Evolutionary conservation across 2,329 filamentous ascomycete species (phyloP).

Genomic region (Fusarium sp.): DNA sequence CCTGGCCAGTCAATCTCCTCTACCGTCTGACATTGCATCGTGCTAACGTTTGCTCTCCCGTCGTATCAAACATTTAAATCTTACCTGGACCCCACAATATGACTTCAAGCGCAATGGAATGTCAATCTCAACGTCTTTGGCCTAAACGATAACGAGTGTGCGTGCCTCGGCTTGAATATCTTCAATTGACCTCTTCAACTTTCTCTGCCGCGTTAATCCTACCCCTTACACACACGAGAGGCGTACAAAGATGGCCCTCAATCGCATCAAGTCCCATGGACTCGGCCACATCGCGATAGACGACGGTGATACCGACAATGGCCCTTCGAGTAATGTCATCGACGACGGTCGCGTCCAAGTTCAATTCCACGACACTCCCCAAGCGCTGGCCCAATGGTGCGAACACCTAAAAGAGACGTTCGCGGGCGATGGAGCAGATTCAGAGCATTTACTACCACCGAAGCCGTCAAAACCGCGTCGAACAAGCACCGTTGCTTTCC

Average conservation of each 20-base stretch:
- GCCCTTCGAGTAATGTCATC: conserved; percentile 44
- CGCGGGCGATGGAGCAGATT: conserved; percentile 4
- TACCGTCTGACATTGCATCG: background rate
- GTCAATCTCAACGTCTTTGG: background rate
- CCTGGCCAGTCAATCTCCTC: background rate
- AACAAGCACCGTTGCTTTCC: conserved; percentile 36
- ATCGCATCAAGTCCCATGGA: conserved; percentile 45
- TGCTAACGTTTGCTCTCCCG: background rate
- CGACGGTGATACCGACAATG: conserved; percentile 30
- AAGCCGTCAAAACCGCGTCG: conserved; percentile 31
- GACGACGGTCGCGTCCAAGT: conserved; percentile 49
- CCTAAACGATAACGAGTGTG: background rate
- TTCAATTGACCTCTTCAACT: background rate
- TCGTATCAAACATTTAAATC: background rate
- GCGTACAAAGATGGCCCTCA: conserved; percentile 42
- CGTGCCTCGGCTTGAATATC: background rate
- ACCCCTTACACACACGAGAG: background rate
- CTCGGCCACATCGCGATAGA: conserved; percentile 45
- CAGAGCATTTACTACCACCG: conserved; percentile 17
- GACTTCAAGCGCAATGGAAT: conserved; percentile 2
- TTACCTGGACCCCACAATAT: conserved; percentile 13
- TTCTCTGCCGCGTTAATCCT: background rate
- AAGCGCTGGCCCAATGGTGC: conserved; percentile 45
- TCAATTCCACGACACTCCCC: conserved; percentile 47
- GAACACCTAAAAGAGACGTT: conserved; percentile 36